A percentile compares a stretch with the other conserved stretches of the same genome.
phyloP scores from a whole-genome alignment of 495 filamentous ascomycete genomes.

The Amphirosellinia nigrospora region DNA sequence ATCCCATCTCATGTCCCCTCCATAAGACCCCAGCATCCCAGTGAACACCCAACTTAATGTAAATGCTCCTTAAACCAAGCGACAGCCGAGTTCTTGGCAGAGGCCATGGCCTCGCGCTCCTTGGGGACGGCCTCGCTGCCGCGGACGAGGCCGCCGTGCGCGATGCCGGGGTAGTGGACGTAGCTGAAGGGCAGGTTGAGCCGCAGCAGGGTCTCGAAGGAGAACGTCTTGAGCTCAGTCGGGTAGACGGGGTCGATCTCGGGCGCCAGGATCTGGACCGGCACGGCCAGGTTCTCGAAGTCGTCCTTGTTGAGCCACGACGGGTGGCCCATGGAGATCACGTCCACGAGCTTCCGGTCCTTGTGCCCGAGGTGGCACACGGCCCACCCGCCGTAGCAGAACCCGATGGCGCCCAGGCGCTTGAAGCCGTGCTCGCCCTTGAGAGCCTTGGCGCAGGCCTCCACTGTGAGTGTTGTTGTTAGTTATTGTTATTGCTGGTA shows the following conservation, averaged over 20 bases:
- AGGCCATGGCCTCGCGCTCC: constrained; percentile 53
- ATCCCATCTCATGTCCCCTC: not conserved
- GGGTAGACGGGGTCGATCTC: constrained; percentile 58
- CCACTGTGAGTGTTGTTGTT: constrained; percentile 34
- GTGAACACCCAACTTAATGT: constrained; percentile 14
- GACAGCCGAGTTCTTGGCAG: constrained; percentile 54
- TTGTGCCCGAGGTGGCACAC: constrained; percentile 51
- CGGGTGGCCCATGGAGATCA: constrained; percentile 61
- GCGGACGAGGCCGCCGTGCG: constrained; percentile 57
- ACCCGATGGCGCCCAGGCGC: constrained; percentile 62
- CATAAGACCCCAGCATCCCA: not conserved
- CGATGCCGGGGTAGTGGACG: constrained; percentile 60
- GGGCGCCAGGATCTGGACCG: constrained; percentile 64
- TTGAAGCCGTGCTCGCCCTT: constrained; percentile 41
- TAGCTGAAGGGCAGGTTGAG: constrained; percentile 60
- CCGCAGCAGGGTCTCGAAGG: constrained; percentile 49
- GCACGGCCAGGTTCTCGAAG: constrained; percentile 57
- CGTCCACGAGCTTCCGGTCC: constrained; percentile 58
- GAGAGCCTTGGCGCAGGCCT: constrained; percentile 54
- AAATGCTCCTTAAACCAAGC: constrained; percentile 51
- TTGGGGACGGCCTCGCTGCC: constrained; percentile 50
- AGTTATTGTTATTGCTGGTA: not conserved
- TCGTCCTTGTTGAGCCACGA: constrained; percentile 55
- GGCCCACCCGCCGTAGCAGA: constrained; percentile 68
- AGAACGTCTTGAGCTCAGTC: constrained; percentile 57